Evolutionary conservation across 345 rosid species (phyloP).

Genomic region (Citrus australasica): DNA sequence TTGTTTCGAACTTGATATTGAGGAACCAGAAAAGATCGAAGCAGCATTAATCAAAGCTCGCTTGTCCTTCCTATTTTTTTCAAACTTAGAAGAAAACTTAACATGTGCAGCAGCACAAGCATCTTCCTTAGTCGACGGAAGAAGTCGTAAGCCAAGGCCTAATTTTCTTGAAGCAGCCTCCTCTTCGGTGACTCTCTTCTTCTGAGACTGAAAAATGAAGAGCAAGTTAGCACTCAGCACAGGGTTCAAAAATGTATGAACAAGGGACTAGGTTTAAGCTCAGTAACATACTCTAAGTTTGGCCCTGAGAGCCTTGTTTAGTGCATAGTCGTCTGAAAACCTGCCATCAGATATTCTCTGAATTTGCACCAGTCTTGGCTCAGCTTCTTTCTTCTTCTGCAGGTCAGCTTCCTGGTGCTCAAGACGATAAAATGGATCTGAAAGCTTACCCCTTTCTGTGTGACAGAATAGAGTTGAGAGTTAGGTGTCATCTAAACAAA

Average conservation of each 20-base stretch:
- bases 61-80: slow-evolving; percentile 70
- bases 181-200: slow-evolving; percentile 86
- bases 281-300: slow-evolving; percentile 52
- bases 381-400: slow-evolving; percentile 95
- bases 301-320: slow-evolving; percentile 79
- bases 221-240: slow-evolving; percentile 1
- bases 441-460: slow-evolving; percentile 84
- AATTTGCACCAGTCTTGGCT: slow-evolving; percentile 77
- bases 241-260: not conserved
- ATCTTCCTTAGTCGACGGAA: slow-evolving; percentile 68
- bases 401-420: slow-evolving; percentile 94
- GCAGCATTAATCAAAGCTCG: slow-evolving; percentile 66
- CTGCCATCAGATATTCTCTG: slow-evolving; percentile 80
- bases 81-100: slow-evolving; percentile 68
- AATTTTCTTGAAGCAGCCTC: slow-evolving; percentile 63
- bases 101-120: slow-evolving; percentile 50
- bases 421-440: slow-evolving; percentile 92
- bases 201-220: slow-evolving; percentile 43
- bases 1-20: slow-evolving; percentile 43
- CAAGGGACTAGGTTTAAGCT: not conserved
- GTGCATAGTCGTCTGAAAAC: slow-evolving; percentile 81
- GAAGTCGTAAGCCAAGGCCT: slow-evolving; percentile 79
- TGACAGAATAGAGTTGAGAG: slow-evolving; percentile 13
- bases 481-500: slow-evolving; percentile 11
- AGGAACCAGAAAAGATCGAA: slow-evolving; percentile 58